phyloP scores from a whole-genome alignment of 2,329 filamentous ascomycete genomes.

The Exophiala viscosa region DNA sequence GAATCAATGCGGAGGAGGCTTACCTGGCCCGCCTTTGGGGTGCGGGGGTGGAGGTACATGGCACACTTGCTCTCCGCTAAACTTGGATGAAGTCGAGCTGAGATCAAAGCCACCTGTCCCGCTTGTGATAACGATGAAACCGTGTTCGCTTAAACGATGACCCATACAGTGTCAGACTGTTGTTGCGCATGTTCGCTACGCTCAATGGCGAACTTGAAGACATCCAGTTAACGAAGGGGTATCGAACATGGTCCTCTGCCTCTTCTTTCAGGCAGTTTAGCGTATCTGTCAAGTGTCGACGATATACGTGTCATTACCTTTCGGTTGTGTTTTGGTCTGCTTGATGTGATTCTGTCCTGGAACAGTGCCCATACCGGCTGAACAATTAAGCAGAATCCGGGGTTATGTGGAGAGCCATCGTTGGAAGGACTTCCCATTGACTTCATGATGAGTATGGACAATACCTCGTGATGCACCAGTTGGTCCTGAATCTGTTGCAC shows the following conservation, averaged over 20 bases:
- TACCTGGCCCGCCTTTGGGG: neutral
- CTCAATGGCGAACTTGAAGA: neutral
- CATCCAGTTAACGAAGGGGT: neutral
- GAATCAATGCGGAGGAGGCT: constrained; percentile 3
- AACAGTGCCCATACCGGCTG: constrained; percentile 6
- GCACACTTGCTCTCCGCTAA: neutral
- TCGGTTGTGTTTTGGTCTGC: neutral
- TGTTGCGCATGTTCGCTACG: neutral
- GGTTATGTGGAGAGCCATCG: neutral
- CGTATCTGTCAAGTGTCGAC: neutral
- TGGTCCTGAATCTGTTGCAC: too few relatives aligned
- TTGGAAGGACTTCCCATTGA: neutral
- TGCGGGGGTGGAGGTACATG: neutral
- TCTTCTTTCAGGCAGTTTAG: neutral
- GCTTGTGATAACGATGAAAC: neutral
- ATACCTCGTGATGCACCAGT: neutral
- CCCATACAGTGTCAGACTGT: constrained; percentile 3
- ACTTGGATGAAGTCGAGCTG: neutral
- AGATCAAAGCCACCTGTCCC: neutral
- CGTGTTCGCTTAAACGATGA: constrained; percentile 14
- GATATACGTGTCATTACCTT: neutral
- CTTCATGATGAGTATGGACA: neutral
- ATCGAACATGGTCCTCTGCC: neutral
- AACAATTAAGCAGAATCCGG: constrained; percentile 11
- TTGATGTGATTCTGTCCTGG: neutral